Conservation (phyloP, 2,329 filamentous ascomycete species). For the Microsporum ferrugineum region DNA sequence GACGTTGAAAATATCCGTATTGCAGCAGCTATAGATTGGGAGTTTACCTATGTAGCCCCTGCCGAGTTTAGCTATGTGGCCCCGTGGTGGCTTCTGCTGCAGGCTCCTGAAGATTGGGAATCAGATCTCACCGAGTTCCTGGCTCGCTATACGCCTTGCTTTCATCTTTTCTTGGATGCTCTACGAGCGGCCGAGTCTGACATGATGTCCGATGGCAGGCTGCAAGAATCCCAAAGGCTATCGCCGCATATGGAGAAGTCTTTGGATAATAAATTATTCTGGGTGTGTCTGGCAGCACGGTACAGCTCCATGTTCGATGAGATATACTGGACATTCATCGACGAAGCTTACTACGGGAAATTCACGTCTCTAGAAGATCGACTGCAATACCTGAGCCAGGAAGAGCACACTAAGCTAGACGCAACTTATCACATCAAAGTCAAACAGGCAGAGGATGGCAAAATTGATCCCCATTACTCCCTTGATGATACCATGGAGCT, state of each 20-base stretch:
- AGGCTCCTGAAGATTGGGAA: slow-evolving; percentile 16
- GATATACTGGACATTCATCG: slow-evolving; percentile 21
- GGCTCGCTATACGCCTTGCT: slow-evolving; percentile 17
- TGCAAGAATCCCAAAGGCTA: slow-evolving; percentile 13
- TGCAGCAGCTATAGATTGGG: slow-evolving; percentile 21
- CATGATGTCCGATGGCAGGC: slow-evolving; percentile 8
- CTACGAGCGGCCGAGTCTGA: slow-evolving; percentile 16
- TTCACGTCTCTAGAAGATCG: slow-evolving; percentile 17
- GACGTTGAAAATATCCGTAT: slow-evolving; percentile 15
- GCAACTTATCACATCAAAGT: slow-evolving; percentile 8
- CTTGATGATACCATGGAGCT: slow-evolving; percentile 12
- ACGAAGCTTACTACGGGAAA: slow-evolving; percentile 15
- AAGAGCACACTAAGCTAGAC: slow-evolving; percentile 8
- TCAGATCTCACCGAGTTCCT: slow-evolving; percentile 18
- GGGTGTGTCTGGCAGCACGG: slow-evolving; percentile 20
- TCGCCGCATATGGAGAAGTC: slow-evolving; percentile 19
- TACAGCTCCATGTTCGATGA: slow-evolving; percentile 20
- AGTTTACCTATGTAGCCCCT: slow-evolving; percentile 19
- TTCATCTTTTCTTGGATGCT: slow-evolving; percentile 18
- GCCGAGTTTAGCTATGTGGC: slow-evolving; percentile 16
- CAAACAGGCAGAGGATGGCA: slow-evolving; percentile 11
- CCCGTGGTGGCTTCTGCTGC: slow-evolving; percentile 19
- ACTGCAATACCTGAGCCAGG: slow-evolving; percentile 12
- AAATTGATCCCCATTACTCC: slow-evolving; percentile 9
- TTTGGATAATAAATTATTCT: slow-evolving; percentile 19